Evolutionary conservation across 1,139 yeast species (phyloP), one percentile per base, ranked within the genome.

Genomic region (Spencermartinsiella ligniputridi): DNA sequence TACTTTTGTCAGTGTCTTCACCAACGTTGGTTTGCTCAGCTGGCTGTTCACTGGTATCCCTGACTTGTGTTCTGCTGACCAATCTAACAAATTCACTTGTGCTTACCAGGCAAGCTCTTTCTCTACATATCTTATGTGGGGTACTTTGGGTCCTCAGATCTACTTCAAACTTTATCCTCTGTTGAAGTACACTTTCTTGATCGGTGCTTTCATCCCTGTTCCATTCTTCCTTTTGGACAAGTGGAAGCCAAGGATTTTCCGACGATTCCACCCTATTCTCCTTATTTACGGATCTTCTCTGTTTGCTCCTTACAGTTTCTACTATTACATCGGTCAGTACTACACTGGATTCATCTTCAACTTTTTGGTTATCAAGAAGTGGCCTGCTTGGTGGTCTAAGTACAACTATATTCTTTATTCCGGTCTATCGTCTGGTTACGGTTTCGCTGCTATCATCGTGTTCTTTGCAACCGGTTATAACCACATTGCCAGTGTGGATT

Each of bases 131-230:
- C 75, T 78, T 12, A 63, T 76, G 37, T 79, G 80, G 76, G 86
- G 86, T 49, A 22, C 76, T 42, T 78, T 82, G 55, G 87, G 86
- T 24, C 88, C 88, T 18, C 68, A 74, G 56, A 71, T 76, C 45
- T 75, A 78, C 17, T 78, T 80, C 54, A 57, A 39, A 42, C 61
- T 74, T 16, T 74, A 75, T 48, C 78, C 78, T 12, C 55, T 65
- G 20, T 62, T 75, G 52, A 63, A 65, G 48, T 75, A 63, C 64
- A 70, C 77, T 48, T 79, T 79, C 70, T 62, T 78, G 40, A 68
- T 78, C 40, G 84, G 84, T 0, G 71, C 71, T 19, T 48, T 74
- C 3, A 52, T 74, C n/a, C 79, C 76, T 2, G 38, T 57, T 64
- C 55, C 70, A 60, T 45, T 76, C 71, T 61, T 67, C 70, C 41